phyloP scores from a whole-genome alignment of 495 filamentous ascomycete species.

The Thermothielavioides terrestris region DNA sequence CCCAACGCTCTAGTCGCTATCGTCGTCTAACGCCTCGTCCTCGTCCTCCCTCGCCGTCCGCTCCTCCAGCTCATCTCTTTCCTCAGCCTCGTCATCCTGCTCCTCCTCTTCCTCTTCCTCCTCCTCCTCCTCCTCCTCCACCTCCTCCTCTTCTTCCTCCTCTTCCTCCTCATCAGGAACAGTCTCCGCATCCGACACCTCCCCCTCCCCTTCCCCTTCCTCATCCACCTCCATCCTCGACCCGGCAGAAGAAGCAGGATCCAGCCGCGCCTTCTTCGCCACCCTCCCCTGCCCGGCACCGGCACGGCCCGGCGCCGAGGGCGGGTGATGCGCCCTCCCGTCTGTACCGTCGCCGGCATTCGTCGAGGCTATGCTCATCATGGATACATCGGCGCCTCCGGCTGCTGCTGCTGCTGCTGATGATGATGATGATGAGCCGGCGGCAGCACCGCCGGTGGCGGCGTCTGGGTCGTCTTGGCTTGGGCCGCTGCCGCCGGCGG shows the following conservation, averaged over 20 bases:
- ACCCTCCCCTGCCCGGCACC: constrained; percentile 5
- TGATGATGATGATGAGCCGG: no score
- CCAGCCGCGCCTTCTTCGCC: constrained; percentile 37
- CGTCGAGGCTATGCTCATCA: constrained; percentile 25
- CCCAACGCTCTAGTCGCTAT: constrained; percentile 49
- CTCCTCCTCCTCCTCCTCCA: constrained; percentile 39
- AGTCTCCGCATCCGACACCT: constrained; percentile 42
- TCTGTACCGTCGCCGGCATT: constrained; percentile 7
- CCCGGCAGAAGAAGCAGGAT: constrained; percentile 12
- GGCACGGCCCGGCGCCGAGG: not conserved
- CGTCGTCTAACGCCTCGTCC: constrained; percentile 58
- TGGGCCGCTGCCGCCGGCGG: not conserved
- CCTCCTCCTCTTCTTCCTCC: constrained; percentile 48
- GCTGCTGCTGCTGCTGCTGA: no score
- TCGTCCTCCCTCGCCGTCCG: constrained; percentile 42
- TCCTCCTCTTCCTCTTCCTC: constrained; percentile 40
- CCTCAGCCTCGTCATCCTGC: constrained; percentile 39
- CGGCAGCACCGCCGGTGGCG: not conserved
- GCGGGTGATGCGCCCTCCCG: not conserved
- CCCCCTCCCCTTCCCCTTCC: constrained; percentile 22
- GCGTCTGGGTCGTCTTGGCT: constrained; percentile 1
- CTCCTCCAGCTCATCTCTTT: constrained; percentile 33
- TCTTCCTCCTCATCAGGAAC: constrained; percentile 46
- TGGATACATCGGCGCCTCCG: constrained; percentile 31
- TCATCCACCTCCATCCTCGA: constrained; percentile 34